Evolutionary conservation across 83 land plant genomes (phyloP).

Genomic region (Larix sibirica): DNA sequence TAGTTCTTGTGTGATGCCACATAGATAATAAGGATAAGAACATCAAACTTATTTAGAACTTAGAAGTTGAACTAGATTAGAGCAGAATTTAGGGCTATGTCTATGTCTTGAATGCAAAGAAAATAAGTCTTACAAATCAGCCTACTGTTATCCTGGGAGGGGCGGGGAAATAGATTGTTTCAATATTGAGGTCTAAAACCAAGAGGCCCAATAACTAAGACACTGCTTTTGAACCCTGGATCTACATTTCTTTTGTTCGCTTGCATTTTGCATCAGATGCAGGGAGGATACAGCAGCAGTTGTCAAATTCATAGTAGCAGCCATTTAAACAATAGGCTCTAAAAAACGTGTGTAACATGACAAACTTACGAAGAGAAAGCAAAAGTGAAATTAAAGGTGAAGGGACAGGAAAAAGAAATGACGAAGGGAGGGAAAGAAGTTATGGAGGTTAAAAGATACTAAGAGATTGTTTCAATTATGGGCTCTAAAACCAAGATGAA

Average conservation of each 20-base stretch:
- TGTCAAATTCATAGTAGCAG: not conserved
- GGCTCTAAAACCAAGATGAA: not conserved
- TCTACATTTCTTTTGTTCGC: not conserved
- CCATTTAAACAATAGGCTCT: not conserved
- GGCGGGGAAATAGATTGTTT: not conserved
- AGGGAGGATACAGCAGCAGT: not conserved
- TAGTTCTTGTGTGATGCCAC: too few relatives aligned
- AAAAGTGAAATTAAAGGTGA: too few relatives aligned
- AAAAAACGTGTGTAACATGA: too few relatives aligned
- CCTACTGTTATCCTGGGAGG: not conserved
- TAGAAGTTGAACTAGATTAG: too few relatives aligned
- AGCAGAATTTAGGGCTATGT: not conserved
- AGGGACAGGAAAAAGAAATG: not conserved
- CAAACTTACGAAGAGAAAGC: too few relatives aligned
- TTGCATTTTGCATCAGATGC: not conserved
- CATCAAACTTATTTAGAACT: too few relatives aligned
- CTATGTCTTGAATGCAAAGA: not conserved
- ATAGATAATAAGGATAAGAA: too few relatives aligned
- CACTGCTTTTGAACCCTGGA: not conserved
- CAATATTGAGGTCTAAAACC: not conserved
- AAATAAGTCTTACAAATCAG: not conserved
- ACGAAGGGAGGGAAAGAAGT: not conserved
- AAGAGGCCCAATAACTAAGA: not conserved
- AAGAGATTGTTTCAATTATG: not conserved
- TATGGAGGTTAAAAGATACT: not conserved